Conservation (phyloP, 192 early-diverging fungal genomes). For the Backusella psychrophila region DNA sequence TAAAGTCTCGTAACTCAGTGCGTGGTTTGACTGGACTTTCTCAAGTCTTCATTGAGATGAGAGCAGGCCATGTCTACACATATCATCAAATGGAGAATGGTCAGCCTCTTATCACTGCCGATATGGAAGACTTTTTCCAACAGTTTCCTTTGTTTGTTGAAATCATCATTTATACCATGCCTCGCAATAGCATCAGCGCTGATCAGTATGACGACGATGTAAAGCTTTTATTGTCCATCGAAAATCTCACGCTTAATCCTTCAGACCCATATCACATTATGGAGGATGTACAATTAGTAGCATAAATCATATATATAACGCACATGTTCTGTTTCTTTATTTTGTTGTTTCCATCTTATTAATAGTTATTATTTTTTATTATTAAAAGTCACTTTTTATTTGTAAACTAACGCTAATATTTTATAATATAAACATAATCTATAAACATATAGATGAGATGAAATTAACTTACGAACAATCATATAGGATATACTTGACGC, state of each 20-base stretch:
- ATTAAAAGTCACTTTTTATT: neutral
- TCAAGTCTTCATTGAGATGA: conserved; percentile 28
- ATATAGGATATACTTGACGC: too few relatives aligned
- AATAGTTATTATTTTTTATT: neutral
- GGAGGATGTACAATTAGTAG: conserved; percentile 18
- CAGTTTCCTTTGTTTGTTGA: conserved; percentile 43
- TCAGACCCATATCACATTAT: conserved; percentile 16
- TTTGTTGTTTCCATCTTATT: neutral
- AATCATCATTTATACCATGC: conserved; percentile 26
- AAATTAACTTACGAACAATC: too few relatives aligned
- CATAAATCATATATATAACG: neutral
- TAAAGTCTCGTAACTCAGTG: conserved; percentile 26
- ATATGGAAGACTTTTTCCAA: conserved; percentile 38
- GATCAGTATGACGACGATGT: conserved; percentile 3
- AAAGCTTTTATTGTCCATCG: conserved; percentile 20
- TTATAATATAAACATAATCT: neutral
- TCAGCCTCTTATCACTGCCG: conserved; percentile 22
- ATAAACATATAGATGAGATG: neutral
- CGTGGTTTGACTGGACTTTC: conserved; percentile 27
- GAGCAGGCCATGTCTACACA: conserved; percentile 38
- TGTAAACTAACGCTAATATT: neutral
- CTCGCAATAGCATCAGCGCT: conserved; percentile 1
- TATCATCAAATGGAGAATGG: conserved; percentile 31
- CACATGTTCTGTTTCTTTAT: neutral
- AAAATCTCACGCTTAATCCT: conserved; percentile 29